Evolutionary conservation across 352 stramenopile genomes (phyloP).

Genomic region (Phytophthora europaea): DNA sequence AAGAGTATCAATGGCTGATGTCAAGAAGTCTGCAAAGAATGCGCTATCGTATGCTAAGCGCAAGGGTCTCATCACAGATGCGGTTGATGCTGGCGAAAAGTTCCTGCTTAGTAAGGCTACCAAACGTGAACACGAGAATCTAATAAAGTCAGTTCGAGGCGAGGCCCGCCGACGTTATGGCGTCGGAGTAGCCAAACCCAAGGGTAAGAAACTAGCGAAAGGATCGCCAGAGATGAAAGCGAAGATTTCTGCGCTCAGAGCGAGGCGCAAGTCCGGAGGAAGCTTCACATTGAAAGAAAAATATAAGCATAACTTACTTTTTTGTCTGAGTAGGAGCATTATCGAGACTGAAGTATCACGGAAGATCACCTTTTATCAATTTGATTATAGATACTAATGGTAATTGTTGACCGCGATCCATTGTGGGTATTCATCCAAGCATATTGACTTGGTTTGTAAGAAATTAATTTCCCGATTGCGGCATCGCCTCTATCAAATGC

Average conservation of each 20-base stretch:
- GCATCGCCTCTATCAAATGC: slow-evolving; percentile 22
- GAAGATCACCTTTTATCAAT: slow-evolving; percentile 14
- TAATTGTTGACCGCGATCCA: slow-evolving; percentile 12
- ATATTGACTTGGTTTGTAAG: slow-evolving; percentile 16
- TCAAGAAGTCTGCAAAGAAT: not conserved
- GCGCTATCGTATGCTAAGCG: not conserved
- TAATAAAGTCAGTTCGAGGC: no score
- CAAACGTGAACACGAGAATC: no score
- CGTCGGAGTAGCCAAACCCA: no score
- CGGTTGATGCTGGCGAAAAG: not conserved
- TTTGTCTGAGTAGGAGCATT: slow-evolving; percentile 20
- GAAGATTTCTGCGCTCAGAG: not conserved
- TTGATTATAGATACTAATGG: slow-evolving; percentile 22
- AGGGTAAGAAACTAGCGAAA: no score
- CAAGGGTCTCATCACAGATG: not conserved
- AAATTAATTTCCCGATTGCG: slow-evolving; percentile 8
- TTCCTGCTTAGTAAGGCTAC: not conserved
- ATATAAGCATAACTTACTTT: slow-evolving; percentile 5
- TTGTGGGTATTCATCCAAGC: slow-evolving; percentile 21
- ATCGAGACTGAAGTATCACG: not conserved
- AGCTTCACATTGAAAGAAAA: no score
- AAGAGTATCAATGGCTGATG: not conserved
- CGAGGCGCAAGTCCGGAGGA: not conserved
- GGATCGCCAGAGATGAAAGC: no score
- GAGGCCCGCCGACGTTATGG: no score